Conservation (phyloP, 805 yeast genomes). For the Torulaspora microellipsoides region DNA sequence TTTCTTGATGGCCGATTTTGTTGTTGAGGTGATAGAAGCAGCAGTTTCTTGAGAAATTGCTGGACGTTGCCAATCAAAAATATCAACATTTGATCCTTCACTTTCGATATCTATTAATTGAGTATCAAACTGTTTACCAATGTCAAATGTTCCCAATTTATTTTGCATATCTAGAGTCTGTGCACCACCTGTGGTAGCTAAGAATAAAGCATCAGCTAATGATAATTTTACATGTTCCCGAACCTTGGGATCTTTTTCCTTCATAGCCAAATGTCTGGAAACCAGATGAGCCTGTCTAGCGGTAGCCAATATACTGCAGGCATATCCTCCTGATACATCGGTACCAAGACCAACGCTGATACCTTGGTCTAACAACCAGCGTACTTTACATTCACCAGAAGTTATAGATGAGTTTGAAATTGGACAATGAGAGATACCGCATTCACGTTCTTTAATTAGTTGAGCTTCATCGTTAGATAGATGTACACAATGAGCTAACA, state of each 20-base stretch:
- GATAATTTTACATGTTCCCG: slow-evolving; percentile 46
- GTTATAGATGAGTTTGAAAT: slow-evolving; percentile 82
- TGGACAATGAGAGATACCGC: slow-evolving; percentile 92
- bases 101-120: slow-evolving; percentile 65
- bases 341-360: slow-evolving; percentile 80
- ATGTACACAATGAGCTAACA: slow-evolving; percentile 88
- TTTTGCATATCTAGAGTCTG: slow-evolving; percentile 55
- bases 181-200: slow-evolving; percentile 92
- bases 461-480: slow-evolving; percentile 59
- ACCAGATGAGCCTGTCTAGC: slow-evolving; percentile 70
- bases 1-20: too few relatives aligned
- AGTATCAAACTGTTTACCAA: slow-evolving; percentile 80
- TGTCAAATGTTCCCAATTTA: slow-evolving; percentile 62
- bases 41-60: slow-evolving; percentile 11
- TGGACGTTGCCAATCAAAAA: slow-evolving; percentile 71
- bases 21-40: slow-evolving; percentile 4
- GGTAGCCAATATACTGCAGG: slow-evolving; percentile 57
- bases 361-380: slow-evolving; percentile 57
- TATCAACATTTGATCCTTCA: slow-evolving; percentile 59
- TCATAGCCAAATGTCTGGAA: slow-evolving; percentile 67
- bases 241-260: slow-evolving; percentile 37
- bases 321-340: slow-evolving; percentile 73
- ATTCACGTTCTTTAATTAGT: slow-evolving; percentile 46
- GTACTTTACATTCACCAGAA: slow-evolving; percentile 84
- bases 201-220: slow-evolving; percentile 65